phyloP scores from a whole-genome alignment of 2,329 filamentous ascomycete genomes.

The Fusarium beomiforme region DNA sequence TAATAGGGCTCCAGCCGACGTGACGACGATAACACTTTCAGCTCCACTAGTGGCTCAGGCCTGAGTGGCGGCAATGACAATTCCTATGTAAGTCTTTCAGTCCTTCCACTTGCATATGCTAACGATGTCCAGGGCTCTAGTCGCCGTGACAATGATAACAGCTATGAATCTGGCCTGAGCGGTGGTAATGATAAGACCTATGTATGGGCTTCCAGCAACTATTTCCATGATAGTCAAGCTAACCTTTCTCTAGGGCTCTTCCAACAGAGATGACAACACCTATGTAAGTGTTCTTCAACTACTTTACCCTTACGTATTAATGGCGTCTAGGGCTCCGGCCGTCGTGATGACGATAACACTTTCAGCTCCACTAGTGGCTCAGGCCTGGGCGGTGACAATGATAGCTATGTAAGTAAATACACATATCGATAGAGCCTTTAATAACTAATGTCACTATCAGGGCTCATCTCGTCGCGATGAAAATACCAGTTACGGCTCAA shows the following conservation, averaged over 20 bases:
- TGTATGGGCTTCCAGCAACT: background rate
- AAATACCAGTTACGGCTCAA: slow-evolving; percentile 1
- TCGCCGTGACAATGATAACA: slow-evolving; percentile 6
- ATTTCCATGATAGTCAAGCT: background rate
- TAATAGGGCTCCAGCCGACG: slow-evolving; percentile 25
- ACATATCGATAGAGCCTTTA: no score
- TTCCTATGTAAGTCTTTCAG: background rate
- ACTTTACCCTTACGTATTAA: background rate
- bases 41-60: background rate
- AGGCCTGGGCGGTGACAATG: slow-evolving; percentile 5
- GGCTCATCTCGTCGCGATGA: slow-evolving; percentile 21
- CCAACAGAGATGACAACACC: background rate
- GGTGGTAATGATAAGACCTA: background rate
- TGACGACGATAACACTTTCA: slow-evolving; percentile 7
- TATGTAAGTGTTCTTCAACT: background rate
- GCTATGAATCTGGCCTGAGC: slow-evolving; percentile 7
- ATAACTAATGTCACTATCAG: background rate
- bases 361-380: slow-evolving; percentile 6
- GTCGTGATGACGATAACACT: slow-evolving; percentile 4
- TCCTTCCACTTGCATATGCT: background rate
- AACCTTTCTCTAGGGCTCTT: background rate
- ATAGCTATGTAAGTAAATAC: slow-evolving; percentile 6
- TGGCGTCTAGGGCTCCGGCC: background rate
- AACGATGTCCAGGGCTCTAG: background rate
- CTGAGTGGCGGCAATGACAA: background rate